A percentile compares a stretch with the other conserved stretches of the same genome.
These are phyloP conservation scores for Stellera chamaejasme DNA, from an alignment of 345 rosid genomes.

Conservation along the genomic window DNA sequence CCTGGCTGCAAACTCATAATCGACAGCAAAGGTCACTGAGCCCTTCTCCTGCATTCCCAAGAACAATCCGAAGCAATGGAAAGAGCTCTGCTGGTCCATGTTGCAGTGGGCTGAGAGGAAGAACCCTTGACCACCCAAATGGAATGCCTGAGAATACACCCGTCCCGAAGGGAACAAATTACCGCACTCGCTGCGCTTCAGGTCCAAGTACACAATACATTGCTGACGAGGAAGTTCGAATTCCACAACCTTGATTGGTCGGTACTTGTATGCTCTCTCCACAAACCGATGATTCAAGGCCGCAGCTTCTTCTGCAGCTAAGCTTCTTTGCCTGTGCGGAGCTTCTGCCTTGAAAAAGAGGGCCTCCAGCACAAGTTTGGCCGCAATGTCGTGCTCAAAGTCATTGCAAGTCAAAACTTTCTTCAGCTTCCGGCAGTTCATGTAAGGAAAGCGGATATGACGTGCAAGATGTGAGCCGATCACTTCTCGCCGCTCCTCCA, in stretches of 20 bases:
- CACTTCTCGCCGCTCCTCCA: slow-evolving; percentile 53
- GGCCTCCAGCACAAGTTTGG: slow-evolving; percentile 61
- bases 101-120: slow-evolving; percentile 60
- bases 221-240: slow-evolving; percentile 61
- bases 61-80: slow-evolving; percentile 69
- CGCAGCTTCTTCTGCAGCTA: slow-evolving; percentile 36
- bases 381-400: slow-evolving; percentile 43
- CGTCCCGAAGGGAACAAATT: slow-evolving; percentile 46
- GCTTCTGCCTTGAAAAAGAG: slow-evolving; percentile 75
- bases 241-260: slow-evolving; percentile 70
- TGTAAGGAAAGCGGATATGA: slow-evolving; percentile 67
- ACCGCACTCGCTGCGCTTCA: slow-evolving; percentile 56
- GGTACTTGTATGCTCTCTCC: slow-evolving; percentile 63
- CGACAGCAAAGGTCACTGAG: slow-evolving; percentile 40
- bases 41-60: slow-evolving; percentile 67
- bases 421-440: slow-evolving; percentile 66
- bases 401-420: slow-evolving; percentile 62
- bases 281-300: slow-evolving; percentile 35
- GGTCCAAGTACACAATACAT: slow-evolving; percentile 71
- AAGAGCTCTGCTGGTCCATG: slow-evolving; percentile 48
- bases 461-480: slow-evolving; percentile 48
- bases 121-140: slow-evolving; percentile 65
- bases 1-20: slow-evolving; percentile 72
- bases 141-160: slow-evolving; percentile 63
- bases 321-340: slow-evolving; percentile 33